Evolutionary conservation across 371 early-diverging fungal genomes (phyloP).

Genomic region (Mucor lusitanicus): DNA sequence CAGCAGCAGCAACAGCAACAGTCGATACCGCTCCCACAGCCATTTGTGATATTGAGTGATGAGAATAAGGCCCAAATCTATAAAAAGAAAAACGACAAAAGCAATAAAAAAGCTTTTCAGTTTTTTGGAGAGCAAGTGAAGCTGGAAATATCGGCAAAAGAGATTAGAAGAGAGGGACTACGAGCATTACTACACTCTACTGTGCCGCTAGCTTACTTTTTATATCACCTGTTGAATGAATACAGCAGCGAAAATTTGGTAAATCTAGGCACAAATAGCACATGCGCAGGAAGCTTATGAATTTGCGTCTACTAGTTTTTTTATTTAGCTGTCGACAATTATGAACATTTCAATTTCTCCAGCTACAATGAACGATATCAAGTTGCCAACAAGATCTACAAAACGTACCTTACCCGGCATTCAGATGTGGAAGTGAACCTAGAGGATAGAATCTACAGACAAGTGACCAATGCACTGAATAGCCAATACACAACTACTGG

Average conservation of each 20-base stretch:
- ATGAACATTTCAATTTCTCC: conserved; percentile 33
- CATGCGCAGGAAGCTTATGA: background rate
- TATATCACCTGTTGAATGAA: conserved; percentile 46
- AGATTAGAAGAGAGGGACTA: conserved; percentile 44
- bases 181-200: conserved; percentile 38
- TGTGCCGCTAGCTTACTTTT: conserved; percentile 52
- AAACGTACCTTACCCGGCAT: conserved; percentile 38
- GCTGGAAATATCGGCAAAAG: conserved; percentile 39
- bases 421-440: conserved; percentile 52
- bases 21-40: background rate
- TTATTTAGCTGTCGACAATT: conserved; percentile 53
- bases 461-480: conserved; percentile 20
- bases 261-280: background rate
- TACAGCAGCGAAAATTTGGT: conserved; percentile 52
- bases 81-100: conserved; percentile 18
- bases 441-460: conserved; percentile 38
- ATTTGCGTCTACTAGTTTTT: conserved; percentile 37
- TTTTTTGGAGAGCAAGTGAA: conserved; percentile 45
- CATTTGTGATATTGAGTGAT: background rate
- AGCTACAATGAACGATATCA: conserved; percentile 27
- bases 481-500: conserved; percentile 1
- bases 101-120: conserved; percentile 31
- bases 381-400: conserved; percentile 38
- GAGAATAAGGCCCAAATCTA: background rate
- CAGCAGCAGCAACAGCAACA: background rate